Evolutionary conservation across 2,329 filamentous ascomycete genomes (phyloP).

Genomic region (Arthrobotrys entomopaga): DNA sequence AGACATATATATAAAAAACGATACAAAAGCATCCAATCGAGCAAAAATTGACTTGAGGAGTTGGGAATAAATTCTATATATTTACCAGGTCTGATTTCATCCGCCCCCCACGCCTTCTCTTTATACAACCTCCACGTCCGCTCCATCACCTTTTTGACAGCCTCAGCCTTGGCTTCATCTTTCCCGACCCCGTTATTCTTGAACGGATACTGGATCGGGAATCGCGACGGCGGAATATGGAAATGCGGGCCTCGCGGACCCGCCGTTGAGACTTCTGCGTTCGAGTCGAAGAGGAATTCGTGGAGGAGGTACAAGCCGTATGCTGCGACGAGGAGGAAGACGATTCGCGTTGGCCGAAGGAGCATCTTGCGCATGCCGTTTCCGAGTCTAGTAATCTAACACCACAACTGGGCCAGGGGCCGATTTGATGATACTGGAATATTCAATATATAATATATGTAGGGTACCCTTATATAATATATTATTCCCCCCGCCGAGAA

Average conservation of each 20-base stretch:
- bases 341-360: constrained; percentile 20
- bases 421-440: no score
- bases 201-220: constrained; percentile 55
- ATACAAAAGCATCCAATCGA: no score
- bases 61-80: neutral
- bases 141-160: constrained; percentile 75
- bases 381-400: no score
- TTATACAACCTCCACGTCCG: constrained; percentile 79
- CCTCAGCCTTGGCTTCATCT: constrained; percentile 65
- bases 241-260: neutral
- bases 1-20: no score
- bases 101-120: constrained; percentile 78
- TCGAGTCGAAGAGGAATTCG: constrained; percentile 9
- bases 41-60: no score
- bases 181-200: constrained; percentile 43
- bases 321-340: constrained; percentile 9
- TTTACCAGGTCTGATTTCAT: constrained; percentile 73
- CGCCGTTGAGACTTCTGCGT: neutral
- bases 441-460: no score
- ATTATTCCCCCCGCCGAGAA: no score
- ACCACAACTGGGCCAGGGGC: no score
- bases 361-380: constrained; percentile 24
- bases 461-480: no score
- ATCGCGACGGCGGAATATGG: constrained; percentile 7
- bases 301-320: constrained; percentile 31